Conservation (phyloP, 768 basidiomycete genomes). For the Coprinopsis strossmayeri region DNA sequence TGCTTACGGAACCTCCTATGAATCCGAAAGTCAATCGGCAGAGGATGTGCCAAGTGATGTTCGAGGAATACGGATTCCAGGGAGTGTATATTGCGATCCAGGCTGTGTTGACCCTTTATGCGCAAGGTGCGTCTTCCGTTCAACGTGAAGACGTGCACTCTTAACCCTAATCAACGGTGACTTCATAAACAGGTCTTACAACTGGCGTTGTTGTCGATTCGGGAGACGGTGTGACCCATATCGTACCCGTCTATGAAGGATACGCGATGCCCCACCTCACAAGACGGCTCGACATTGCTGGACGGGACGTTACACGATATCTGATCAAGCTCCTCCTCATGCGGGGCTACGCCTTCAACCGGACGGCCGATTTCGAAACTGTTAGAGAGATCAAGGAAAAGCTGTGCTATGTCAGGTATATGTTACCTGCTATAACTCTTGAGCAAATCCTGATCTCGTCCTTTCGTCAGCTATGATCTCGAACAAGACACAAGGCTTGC, state of each 20-base stretch:
- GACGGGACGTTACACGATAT: conserved; percentile 96
- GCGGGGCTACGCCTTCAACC: conserved; percentile 99
- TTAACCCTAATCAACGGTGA: too few species aligned
- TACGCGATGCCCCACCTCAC: conserved; percentile 94
- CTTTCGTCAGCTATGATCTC: conserved; percentile 75
- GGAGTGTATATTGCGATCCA: conserved; percentile 98
- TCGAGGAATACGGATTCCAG: conserved; percentile 95
- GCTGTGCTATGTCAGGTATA: conserved; percentile 90
- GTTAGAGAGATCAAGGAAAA: conserved; percentile 99
- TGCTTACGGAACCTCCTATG: conserved; percentile 99
- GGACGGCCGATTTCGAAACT: conserved; percentile 99
- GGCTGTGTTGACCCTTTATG: conserved; percentile 96
- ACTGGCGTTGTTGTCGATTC: conserved; percentile 99
- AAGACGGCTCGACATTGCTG: conserved; percentile 92
- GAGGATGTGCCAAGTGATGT: conserved; percentile 97
- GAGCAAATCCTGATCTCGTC: not conserved
- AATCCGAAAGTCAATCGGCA: conserved; percentile 92
- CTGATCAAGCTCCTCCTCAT: conserved; percentile 98
- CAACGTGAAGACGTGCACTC: too few species aligned
- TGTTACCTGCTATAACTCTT: not conserved
- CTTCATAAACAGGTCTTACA: conserved; percentile 85
- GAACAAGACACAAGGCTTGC: conserved; percentile 88
- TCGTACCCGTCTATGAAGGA: conserved; percentile 97
- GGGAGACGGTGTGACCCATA: conserved; percentile 98
- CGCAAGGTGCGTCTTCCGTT: conserved; percentile 84